Conservation (phyloP, 2,329 filamentous ascomycete genomes). For the Cladophialophora immunda region DNA sequence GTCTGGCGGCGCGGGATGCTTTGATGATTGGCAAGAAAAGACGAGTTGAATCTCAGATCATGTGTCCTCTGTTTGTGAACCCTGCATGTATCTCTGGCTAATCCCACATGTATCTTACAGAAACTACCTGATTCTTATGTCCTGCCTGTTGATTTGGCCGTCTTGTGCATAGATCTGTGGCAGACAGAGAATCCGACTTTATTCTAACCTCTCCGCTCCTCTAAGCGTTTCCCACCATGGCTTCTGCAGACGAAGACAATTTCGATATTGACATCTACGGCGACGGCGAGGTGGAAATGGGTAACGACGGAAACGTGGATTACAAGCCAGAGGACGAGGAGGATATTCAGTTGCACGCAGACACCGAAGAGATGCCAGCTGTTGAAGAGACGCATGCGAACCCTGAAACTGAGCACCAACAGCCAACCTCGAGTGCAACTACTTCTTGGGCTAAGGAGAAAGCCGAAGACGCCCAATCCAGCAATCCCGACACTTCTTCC, state of each 20-base stretch:
- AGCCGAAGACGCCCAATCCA: conserved; percentile 14
- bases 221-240: conserved; percentile 46
- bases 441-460: conserved; percentile 4
- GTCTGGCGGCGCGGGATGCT: conserved; percentile 13
- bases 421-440: conserved; percentile 2
- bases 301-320: conserved; percentile 52
- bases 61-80: conserved; percentile 12
- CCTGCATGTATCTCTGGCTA: conserved; percentile 32
- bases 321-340: conserved; percentile 47
- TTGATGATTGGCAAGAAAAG: conserved; percentile 7
- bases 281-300: conserved; percentile 58
- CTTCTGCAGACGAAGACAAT: conserved; percentile 68
- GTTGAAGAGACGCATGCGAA: conserved; percentile 15
- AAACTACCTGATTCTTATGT: conserved; percentile 23
- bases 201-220: conserved; percentile 12
- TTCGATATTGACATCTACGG: conserved; percentile 77
- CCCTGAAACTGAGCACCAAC: conserved; percentile 16
- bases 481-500: conserved; percentile 11
- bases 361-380: conserved; percentile 17
- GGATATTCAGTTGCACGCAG: conserved; percentile 26
- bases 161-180: conserved; percentile 34
- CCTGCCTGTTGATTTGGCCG: conserved; percentile 29
- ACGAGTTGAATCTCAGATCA: conserved; percentile 11
- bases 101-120: conserved; percentile 33
- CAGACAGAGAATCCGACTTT: conserved; percentile 36